phyloP scores from a whole-genome alignment of 352 stramenopile species.

The Pythium apleroticum region DNA sequence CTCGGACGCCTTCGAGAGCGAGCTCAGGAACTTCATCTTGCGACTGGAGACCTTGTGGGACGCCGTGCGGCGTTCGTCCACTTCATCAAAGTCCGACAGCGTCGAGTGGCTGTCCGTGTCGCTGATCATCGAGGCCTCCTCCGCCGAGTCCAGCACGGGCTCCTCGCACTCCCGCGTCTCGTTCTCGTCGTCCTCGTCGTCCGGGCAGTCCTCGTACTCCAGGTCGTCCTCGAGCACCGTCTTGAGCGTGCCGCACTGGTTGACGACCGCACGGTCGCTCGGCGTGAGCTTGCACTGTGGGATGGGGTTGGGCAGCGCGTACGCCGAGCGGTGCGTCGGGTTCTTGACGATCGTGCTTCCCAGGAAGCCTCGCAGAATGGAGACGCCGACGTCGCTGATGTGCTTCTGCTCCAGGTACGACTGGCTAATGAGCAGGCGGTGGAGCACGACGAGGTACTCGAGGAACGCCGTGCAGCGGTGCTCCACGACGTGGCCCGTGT shows the following conservation, averaged over 20 bases:
- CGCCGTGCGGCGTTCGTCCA: conserved; percentile 18
- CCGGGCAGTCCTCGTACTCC: conserved; percentile 28
- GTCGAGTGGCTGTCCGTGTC: conserved; percentile 31
- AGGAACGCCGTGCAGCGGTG: conserved; percentile 36
- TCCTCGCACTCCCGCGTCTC: conserved; percentile 12
- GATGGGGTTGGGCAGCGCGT: conserved; percentile 30
- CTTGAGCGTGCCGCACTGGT: conserved; percentile 36
- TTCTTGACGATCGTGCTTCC: conserved; percentile 32
- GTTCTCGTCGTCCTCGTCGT: conserved; percentile 19
- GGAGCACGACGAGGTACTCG: conserved; percentile 32
- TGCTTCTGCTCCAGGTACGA: conserved; percentile 33
- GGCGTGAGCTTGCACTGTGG: conserved; percentile 30
- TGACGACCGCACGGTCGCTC: conserved; percentile 27
- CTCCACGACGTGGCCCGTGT: conserved; percentile 28
- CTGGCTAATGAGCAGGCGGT: conserved; percentile 34
- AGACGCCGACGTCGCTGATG: conserved; percentile 31
- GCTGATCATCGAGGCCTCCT: conserved; percentile 25
- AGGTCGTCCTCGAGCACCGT: conserved; percentile 36
- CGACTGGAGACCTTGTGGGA: conserved; percentile 1
- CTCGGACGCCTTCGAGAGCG: conserved; percentile 8
- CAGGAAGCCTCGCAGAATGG: conserved; percentile 37
- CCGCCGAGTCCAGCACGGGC: conserved; percentile 15
- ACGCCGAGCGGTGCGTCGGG: conserved; percentile 23
- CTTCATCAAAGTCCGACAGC: conserved; percentile 26
- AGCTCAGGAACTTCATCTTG: conserved; percentile 18